Evolutionary conservation across 352 stramenopile genomes (phyloP).

Genomic region (Pythium plurisporium): DNA sequence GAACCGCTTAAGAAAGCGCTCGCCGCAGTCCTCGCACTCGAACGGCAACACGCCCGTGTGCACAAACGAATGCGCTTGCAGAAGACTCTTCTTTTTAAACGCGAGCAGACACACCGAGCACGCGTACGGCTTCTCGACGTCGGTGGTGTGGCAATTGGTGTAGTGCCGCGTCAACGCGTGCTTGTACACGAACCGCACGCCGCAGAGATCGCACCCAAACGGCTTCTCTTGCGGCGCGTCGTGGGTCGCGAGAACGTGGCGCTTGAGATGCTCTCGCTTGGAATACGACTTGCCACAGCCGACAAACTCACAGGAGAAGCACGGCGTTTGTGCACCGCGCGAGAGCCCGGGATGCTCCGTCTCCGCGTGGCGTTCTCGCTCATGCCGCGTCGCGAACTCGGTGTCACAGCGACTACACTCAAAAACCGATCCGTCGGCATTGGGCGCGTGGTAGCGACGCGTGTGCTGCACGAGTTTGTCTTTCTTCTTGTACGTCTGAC

Average conservation of each 20-base stretch:
- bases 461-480: constrained; percentile 25
- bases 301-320: constrained; percentile 36
- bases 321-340: constrained; percentile 15
- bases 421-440: constrained; percentile 6
- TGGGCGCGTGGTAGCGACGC: constrained; percentile 12
- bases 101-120: constrained; percentile 53
- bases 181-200: constrained; percentile 60
- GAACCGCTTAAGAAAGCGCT: constrained; percentile 63
- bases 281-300: constrained; percentile 56
- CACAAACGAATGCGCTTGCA: constrained; percentile 73
- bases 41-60: constrained; percentile 77
- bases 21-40: constrained; percentile 50
- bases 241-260: constrained; percentile 48
- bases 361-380: constrained; percentile 24
- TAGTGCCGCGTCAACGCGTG: constrained; percentile 62
- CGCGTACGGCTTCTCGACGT: constrained; percentile 35
- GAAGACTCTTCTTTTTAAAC: constrained; percentile 80
- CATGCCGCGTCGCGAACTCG: constrained; percentile 23
- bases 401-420: constrained; percentile 18
- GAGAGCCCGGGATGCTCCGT: constrained; percentile 9
- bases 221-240: constrained; percentile 32
- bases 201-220: constrained; percentile 53
- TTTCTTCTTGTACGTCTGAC: constrained; percentile 21
- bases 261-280: constrained; percentile 58
- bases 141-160: constrained; percentile 33